Conservation (phyloP, 2,329 filamentous ascomycete genomes). For the Alternaria dauci region DNA sequence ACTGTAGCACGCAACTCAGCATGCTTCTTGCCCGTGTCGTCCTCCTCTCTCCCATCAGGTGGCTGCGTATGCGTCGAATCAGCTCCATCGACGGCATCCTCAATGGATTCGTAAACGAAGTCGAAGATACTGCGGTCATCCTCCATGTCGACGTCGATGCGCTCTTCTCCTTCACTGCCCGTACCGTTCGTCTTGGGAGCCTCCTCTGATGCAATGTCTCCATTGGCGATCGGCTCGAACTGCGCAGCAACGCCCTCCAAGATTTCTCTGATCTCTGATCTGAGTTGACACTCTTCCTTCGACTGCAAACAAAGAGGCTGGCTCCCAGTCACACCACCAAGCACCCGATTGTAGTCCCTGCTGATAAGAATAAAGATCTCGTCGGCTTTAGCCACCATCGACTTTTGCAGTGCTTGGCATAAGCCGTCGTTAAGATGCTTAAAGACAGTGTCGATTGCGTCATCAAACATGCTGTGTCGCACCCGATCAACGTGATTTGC, state of each 20-base stretch:
- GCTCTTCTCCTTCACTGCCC: not conserved
- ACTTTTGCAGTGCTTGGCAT: constrained; percentile 53
- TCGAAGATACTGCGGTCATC: not conserved
- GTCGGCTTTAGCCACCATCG: constrained; percentile 56
- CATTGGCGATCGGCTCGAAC: constrained; percentile 35
- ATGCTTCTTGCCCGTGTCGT: not conserved
- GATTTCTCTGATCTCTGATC: constrained; percentile 24
- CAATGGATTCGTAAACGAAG: not conserved
- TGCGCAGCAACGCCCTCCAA: constrained; percentile 28
- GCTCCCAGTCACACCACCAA: constrained; percentile 34
- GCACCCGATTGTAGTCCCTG: constrained; percentile 49
- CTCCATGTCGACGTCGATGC: constrained; percentile 4
- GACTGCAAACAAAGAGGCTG: constrained; percentile 12
- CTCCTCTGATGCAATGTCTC: constrained; percentile 15
- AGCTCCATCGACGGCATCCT: not conserved
- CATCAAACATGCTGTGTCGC: constrained; percentile 60
- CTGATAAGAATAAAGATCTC: constrained; percentile 53
- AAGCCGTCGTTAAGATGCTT: constrained; percentile 52
- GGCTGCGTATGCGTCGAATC: not conserved
- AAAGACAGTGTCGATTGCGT: constrained; percentile 55
- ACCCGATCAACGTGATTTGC: constrained; percentile 52
- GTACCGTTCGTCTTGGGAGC: not conserved
- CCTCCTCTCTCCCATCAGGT: not conserved
- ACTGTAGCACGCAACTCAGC: not conserved
- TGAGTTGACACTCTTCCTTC: constrained; percentile 26